Evolutionary conservation across 2,329 filamentous ascomycete genomes (phyloP).

Genomic region (Monilinia aucupariae): DNA sequence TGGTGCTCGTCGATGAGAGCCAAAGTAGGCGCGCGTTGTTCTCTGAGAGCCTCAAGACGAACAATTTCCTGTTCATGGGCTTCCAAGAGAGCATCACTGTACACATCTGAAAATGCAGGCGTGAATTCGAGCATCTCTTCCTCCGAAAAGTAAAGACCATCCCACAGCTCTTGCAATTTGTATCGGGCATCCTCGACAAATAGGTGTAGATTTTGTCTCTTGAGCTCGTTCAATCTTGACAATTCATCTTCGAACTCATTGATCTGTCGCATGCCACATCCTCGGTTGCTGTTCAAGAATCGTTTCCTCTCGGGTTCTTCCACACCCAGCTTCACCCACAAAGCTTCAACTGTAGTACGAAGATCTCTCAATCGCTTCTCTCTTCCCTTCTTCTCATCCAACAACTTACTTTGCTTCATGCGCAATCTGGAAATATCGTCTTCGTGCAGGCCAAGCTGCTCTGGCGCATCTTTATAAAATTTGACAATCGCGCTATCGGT

Average conservation of each 20-base stretch:
- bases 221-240: constrained; percentile 78
- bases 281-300: constrained; percentile 82
- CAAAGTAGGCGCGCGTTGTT: constrained; percentile 81
- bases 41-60: constrained; percentile 72
- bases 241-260: constrained; percentile 96
- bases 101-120: constrained; percentile 93
- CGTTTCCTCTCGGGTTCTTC: constrained; percentile 76
- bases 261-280: constrained; percentile 84
- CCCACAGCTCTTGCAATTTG: constrained; percentile 92
- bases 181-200: constrained; percentile 93
- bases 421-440: constrained; percentile 73
- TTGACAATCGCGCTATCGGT: constrained; percentile 85
- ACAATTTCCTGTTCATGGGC: constrained; percentile 89
- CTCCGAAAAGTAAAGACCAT: constrained; percentile 86
- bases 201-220: constrained; percentile 87
- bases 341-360: constrained; percentile 67
- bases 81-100: constrained; percentile 89
- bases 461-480: constrained; percentile 81
- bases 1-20: constrained; percentile 79
- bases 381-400: constrained; percentile 81
- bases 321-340: constrained; percentile 85
- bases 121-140: constrained; percentile 99
- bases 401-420: constrained; percentile 70
- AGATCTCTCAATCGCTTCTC: constrained; percentile 73
- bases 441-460: constrained; percentile 88